phyloP scores from a whole-genome alignment of 2,329 filamentous ascomycete genomes.

The Pseudofabraea citricarpa region DNA sequence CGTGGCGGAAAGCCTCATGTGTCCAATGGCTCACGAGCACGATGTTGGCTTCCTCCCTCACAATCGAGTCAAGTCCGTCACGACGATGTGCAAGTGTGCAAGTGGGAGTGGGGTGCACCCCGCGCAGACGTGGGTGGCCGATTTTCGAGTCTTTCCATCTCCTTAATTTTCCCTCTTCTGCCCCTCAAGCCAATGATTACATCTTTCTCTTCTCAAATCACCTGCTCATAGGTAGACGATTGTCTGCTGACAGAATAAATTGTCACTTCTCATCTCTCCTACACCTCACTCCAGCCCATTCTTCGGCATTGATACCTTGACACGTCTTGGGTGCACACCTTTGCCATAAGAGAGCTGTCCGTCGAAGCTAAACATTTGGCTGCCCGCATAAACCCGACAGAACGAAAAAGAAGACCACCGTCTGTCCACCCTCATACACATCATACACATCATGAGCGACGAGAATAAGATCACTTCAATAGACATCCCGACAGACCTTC shows the following conservation, averaged over 20 bases:
- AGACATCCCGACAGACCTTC: conserved; percentile 12
- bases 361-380: conserved; percentile 13
- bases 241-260: conserved; percentile 8
- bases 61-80: too few relatives aligned
- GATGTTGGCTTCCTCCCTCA: conserved; percentile 24
- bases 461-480: conserved; percentile 21
- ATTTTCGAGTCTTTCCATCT: conserved; percentile 3
- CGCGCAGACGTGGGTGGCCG: conserved; percentile 9
- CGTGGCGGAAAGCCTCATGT: conserved; percentile 23
- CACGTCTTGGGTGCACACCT: conserved; percentile 9
- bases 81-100: too few relatives aligned
- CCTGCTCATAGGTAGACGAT: conserved; percentile 10
- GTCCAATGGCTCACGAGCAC: conserved; percentile 24
- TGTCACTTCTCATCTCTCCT: conserved; percentile 11
- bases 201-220: conserved; percentile 10
- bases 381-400: conserved; percentile 25
- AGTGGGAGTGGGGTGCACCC: conserved; percentile 20
- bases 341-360: too few relatives aligned
- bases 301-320: too few relatives aligned
- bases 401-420: too few relatives aligned
- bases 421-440: conserved; percentile 14
- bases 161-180: conserved; percentile 9
- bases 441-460: conserved; percentile 14
- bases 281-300: too few relatives aligned
- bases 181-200: conserved; percentile 16